Conservation (phyloP, 2,329 filamentous ascomycete species). For the Verticillium longisporum region DNA sequence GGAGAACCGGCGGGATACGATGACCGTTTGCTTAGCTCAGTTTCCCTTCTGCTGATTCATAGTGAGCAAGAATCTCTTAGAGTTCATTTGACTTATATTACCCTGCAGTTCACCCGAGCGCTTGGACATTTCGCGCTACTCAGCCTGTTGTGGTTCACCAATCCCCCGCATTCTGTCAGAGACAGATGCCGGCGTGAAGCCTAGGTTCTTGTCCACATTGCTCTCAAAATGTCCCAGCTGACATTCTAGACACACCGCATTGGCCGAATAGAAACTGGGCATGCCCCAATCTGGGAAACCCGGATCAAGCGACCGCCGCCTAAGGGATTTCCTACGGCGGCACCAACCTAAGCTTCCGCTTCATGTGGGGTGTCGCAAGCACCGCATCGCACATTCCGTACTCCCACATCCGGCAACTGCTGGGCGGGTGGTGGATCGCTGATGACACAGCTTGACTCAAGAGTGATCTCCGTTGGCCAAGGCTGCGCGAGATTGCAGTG, state of each 20-base stretch:
- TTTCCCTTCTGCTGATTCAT: not conserved
- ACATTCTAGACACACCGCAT: not conserved
- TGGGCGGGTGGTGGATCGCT: not conserved
- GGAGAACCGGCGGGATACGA: not conserved
- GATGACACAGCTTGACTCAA: not conserved
- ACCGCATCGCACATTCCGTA: not conserved
- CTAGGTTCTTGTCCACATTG: not conserved
- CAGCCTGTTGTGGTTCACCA: not conserved
- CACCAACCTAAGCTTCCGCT: not conserved
- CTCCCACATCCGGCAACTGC: not conserved
- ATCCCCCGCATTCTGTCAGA: not conserved
- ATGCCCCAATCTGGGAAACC: not conserved
- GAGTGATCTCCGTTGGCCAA: not conserved
- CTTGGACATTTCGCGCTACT: not conserved
- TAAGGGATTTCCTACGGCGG: not conserved
- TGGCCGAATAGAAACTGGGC: not conserved
- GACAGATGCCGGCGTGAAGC: not conserved
- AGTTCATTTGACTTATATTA: not conserved
- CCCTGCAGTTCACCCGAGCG: not conserved
- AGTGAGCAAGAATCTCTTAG: not conserved
- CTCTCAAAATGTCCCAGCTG: not conserved
- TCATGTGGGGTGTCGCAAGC: slow-evolving; percentile 1
- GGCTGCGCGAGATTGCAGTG: not conserved
- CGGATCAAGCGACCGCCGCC: not conserved
- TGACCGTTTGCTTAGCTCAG: not conserved